Percentiles rank a stretch among this genome's conserved stretches.
These are phyloP conservation scores for Mycothermus thermophilus DNA, from an alignment of 495 filamentous ascomycete genomes.

Conservation along the genomic window DNA sequence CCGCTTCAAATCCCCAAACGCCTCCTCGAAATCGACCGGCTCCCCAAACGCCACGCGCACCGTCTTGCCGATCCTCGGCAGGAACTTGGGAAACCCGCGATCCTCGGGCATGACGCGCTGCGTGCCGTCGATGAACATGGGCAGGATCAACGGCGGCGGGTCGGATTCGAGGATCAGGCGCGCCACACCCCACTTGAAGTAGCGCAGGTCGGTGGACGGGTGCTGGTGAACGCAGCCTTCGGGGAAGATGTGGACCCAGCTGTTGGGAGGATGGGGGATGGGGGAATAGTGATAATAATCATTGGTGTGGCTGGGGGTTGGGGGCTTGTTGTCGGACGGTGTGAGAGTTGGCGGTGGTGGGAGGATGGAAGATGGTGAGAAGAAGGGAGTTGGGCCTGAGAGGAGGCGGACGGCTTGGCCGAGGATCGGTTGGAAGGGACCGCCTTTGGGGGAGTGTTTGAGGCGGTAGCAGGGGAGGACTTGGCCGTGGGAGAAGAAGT, in stretches of 20 bases:
- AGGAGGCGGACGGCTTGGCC: conserved; percentile 73
- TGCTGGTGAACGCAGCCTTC: conserved; percentile 90
- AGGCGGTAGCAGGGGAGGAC: conserved; percentile 76
- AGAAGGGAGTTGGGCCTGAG: conserved; percentile 31
- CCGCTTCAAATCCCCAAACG: conserved; percentile 53
- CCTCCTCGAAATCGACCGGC: conserved; percentile 41
- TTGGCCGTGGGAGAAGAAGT: conserved; percentile 78
- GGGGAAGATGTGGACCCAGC: conserved; percentile 92
- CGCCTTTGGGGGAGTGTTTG: conserved; percentile 57
- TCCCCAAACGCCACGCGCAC: conserved; percentile 66
- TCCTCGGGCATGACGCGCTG: conserved; percentile 75
- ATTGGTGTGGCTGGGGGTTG: conserved; percentile 53
- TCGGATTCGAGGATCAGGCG: conserved; percentile 78
- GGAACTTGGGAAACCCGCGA: conserved; percentile 61
- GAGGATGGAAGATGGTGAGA: conserved; percentile 12
- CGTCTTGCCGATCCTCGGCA: conserved; percentile 59
- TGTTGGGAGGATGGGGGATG: conserved; percentile 39
- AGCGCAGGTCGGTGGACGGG: conserved; percentile 63
- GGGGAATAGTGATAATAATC: conserved; percentile 44
- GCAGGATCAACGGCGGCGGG: conserved; percentile 70
- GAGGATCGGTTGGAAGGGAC: conserved; percentile 82
- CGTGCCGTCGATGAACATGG: conserved; percentile 84
- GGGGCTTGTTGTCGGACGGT: conserved; percentile 16
- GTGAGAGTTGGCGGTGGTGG: conserved; percentile 18
- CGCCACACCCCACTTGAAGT: conserved; percentile 95